Evolutionary conservation across 495 filamentous ascomycete genomes (phyloP), one percentile per base, ranked within the genome.

Genomic region (Penicillium cinerascens): DNA sequence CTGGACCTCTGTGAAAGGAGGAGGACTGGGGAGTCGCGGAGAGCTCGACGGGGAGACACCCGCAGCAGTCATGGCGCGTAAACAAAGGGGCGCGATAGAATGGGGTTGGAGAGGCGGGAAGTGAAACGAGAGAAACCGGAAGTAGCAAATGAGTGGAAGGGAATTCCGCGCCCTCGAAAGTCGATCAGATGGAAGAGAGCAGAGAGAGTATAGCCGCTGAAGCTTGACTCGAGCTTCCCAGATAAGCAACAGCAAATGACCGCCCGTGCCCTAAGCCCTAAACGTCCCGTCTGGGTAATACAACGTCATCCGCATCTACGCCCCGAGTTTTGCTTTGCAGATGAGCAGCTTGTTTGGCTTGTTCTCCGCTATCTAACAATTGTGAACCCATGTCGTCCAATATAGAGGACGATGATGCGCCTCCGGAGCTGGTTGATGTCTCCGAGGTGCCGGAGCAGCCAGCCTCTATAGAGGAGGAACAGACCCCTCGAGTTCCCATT

Each of bases 1-100:
- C 69, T 95, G 90, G 55, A 92, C 92, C 71, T 96, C 91, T 49
- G 91, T 87, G 38, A 92, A 85, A 36, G 91, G 91, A 46, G 91
- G 91, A 42, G 91, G 91, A 70, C 87, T 91, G 33, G 91, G 91
- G 11, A 95, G 83, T 61, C 91, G 86, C 41, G 89, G 91, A 26
- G 90, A 95, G 68, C 82, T 89, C 49, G 87, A 84, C 41, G 89
- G 82, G 75, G 78, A 80, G 78, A 82, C 81, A 78, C 68, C 73
- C 56, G 68, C 69, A 59, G 78, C 65, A 64, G 77, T 69, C 74
- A 80, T 81, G 52, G 54, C 66, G 44, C 54, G 57, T 54, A 55
- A 33, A 33, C 29, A 33, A 11, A 33, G 11, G 29, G 29, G 29
- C 25, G 27, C 15, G 42, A 44, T 48, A 33, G 39, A 43, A 16